Conservation (phyloP, 768 basidiomycete genomes). For the Calocera viscosa region DNA sequence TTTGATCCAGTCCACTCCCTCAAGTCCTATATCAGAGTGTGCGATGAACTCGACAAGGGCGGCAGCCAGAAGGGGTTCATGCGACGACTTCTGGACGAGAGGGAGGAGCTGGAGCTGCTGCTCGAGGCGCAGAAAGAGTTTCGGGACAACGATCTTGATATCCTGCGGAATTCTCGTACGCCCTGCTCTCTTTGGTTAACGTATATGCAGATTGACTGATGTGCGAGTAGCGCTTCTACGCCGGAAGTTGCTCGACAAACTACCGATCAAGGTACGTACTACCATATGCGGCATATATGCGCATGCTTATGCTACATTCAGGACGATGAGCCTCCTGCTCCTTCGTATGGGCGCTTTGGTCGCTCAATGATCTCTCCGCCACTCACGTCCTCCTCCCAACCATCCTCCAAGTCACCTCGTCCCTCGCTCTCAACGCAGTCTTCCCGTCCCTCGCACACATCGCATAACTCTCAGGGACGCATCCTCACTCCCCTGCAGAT, state of each 20-base stretch:
- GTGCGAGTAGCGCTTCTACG: neutral
- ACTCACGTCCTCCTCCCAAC: neutral
- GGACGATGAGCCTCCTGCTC: neutral
- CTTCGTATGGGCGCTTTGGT: neutral
- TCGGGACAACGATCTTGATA: neutral
- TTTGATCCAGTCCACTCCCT: neutral
- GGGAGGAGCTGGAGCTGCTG: constrained; percentile 4
- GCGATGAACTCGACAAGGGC: neutral
- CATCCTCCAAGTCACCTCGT: neutral
- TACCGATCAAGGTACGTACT: neutral
- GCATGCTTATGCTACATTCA: neutral
- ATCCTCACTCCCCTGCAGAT: neutral
- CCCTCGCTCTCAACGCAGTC: neutral
- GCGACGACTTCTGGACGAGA: neutral
- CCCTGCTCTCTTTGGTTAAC: too few relatives aligned
- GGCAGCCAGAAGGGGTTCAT: neutral
- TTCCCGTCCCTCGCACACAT: neutral
- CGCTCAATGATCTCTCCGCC: constrained; percentile 1
- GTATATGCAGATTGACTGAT: neutral
- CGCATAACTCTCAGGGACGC: neutral
- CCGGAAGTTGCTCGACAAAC: neutral
- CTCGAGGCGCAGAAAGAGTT: neutral
- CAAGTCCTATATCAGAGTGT: neutral
- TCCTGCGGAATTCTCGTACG: neutral
- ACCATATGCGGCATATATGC: neutral